A percentile compares a stretch with the other conserved stretches of the same genome.
Conservation (phyloP, 2,329 filamentous ascomycete genomes). For the Cladosporium oxysporum region DNA sequence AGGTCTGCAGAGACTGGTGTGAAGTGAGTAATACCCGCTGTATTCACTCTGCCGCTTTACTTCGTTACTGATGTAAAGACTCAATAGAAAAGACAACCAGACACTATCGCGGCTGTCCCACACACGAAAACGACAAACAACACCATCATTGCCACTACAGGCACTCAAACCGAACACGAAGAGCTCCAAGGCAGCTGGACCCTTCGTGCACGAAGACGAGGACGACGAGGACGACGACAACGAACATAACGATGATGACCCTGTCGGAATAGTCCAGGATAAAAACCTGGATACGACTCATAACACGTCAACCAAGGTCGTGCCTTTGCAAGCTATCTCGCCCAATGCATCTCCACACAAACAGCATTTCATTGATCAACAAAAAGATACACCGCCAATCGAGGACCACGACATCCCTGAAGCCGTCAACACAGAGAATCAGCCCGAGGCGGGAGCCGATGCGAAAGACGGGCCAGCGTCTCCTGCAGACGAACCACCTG, state of each 20-base stretch:
- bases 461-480: neutral
- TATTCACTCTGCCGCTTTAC: too few relatives aligned
- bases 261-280: constrained; percentile 14
- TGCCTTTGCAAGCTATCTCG: constrained; percentile 33
- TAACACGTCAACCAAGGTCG: neutral
- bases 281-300: constrained; percentile 22
- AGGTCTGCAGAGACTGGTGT: neutral
- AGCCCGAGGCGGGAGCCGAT: neutral
- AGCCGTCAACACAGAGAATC: neutral
- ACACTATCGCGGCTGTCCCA: constrained; percentile 32
- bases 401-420: neutral
- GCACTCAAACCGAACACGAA: constrained; percentile 14
- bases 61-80: neutral
- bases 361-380: constrained; percentile 8
- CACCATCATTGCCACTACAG: constrained; percentile 34
- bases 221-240: constrained; percentile 29
- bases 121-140: constrained; percentile 33
- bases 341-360: constrained; percentile 30
- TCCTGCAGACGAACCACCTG: neutral
- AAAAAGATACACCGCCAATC: neutral
- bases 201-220: constrained; percentile 36
- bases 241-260: constrained; percentile 5
- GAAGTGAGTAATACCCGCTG: neutral
- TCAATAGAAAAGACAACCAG: constrained; percentile 7
- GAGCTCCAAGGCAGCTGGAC: constrained; percentile 15